Evolutionary conservation across 2,329 filamentous ascomycete species (phyloP), one percentile per base, ranked within the genome.

Genomic region (Calcarisporium arbuscula): DNA sequence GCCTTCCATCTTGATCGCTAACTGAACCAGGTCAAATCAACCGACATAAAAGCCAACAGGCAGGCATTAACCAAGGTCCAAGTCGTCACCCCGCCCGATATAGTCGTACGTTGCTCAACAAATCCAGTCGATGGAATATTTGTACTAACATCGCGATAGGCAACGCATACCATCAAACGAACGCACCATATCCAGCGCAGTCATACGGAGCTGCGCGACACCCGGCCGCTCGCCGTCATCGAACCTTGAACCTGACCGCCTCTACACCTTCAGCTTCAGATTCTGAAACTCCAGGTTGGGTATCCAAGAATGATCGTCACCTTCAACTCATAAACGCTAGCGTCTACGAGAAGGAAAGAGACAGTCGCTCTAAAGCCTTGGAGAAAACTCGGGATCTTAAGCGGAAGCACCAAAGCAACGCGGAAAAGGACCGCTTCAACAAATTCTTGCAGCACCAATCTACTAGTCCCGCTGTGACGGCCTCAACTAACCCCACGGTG

Each of bases 261-360:
- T 41, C 51, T 12, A 50, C 51, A 26, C 51, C 57, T 8, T n/a
- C n/a, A n/a, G n/a, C n/a, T 8, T 54, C 58, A 8, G 58, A 60
- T 18, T 53, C 23, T 35, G 48, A 42, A 19, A 47, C 43, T 8
- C 39, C 52, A 20, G 53, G 51, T 4, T 90, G 82, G 77, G 74
- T 92, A 27, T 74, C 79, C 6, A 84, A 80, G 53, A 81, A 70
- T 32, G 84, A 85, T 54, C 81, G 82, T 32, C 84, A 89, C 53
- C 74, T 85, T 53, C 85, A 94, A 56, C 65, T 94, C 26, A 92
- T 94, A 59, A 94, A 90, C 53, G 76, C 81, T 15, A 75, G 77
- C 12, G 74, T 90, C 2, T 92, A 82, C 54, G 80, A 88, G 43
- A 82, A 85, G 54, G 80, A 86, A 40, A 69, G 72, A 9, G 75